Base-by-base conservation (phyloP, 2,329 filamentous ascomycete species). In the Camillea tinctor region DNA sequence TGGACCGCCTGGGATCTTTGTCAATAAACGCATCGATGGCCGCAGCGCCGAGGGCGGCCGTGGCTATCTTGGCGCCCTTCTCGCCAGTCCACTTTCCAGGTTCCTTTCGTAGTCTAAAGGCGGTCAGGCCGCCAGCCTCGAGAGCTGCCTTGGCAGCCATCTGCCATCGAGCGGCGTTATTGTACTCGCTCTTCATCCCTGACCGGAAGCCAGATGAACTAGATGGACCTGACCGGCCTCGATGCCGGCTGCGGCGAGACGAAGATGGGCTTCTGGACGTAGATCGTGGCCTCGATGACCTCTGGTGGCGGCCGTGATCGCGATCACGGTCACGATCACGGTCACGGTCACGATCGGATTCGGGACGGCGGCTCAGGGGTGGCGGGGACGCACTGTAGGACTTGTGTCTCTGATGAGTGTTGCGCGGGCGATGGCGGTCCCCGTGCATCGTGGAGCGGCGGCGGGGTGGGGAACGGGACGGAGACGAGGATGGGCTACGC, bases 51-150 rank as follows among this genome's bases (percentile, higher is more conserved):
- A 83, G 60, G 1, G 80, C 81, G 1, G 80, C 80, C 1, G 79
- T 79, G 1, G 79, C 81, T 2, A 83, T 72, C 56, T 79, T 80
- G 51, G 78, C 78, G 4, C 80, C 80, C 63, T 83, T 83, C 11
- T 78, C 70, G 0, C 81, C 79, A 4, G 79, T 69, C 81, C 81
- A 83, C 1, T 75, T 71, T 2, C 80, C 77, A 1, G 75, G 73
- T 17, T 81, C 77, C 52, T 78, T 74, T 54, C 79, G 78, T 53
- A 78, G 73, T 53, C 78, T 75, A 72, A 81, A 78, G 8, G 79
- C 79, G 2, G 80, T 79, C 53, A 81, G 73, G 1, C 80, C 81
- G 40, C 80, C 81, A 0, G 80, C 81, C 36, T 77, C 75, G 1
- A 83, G 69, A 2, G 80, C 80, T 1, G 79, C 79, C 3, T 77